A percentile compares a stretch with the other conserved stretches of the same genome.
Conservation (phyloP, 306 rosid genomes). For the Cicer judaicum region DNA sequence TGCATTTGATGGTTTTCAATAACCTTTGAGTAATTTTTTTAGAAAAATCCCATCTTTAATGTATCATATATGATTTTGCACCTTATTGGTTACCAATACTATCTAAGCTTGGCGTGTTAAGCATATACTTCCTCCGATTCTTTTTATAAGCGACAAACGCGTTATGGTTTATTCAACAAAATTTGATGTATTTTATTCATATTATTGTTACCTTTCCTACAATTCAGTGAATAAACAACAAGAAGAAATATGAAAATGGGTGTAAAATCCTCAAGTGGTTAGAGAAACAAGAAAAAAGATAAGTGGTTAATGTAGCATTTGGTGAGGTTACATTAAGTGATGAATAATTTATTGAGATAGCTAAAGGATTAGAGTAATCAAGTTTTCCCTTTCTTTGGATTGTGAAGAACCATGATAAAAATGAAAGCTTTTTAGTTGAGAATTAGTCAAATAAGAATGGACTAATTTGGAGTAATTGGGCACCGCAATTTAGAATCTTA, state of each 20-base stretch:
- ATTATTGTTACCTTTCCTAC: conserved; percentile 18
- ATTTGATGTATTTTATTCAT: too few relatives aligned
- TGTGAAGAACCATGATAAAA: not conserved
- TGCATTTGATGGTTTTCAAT: conserved; percentile 42
- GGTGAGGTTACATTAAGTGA: conserved; percentile 43
- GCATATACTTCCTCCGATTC: not conserved
- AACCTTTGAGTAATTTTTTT: conserved; percentile 34
- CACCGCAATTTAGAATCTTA: conserved; percentile 45
- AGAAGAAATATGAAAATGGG: conserved; percentile 30
- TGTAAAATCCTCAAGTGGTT: conserved; percentile 42
- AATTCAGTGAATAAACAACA: not conserved
- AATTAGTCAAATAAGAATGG: conserved; percentile 12
- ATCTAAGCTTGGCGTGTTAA: not conserved
- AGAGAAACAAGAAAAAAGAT: conserved; percentile 19
- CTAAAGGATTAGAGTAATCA: conserved; percentile 10
- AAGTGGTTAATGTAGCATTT: conserved; percentile 39
- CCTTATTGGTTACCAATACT: conserved; percentile 9
- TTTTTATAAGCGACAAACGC: too few relatives aligned
- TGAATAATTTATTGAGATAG: conserved; percentile 39
- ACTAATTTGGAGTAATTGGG: conserved; percentile 39
- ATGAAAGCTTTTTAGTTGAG: conserved; percentile 22
- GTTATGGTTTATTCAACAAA: too few relatives aligned
- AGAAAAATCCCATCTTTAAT: not conserved
- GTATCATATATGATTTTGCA: conserved; percentile 12
- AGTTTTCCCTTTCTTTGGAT: conserved; percentile 7